These are phyloP conservation scores for Pseudozyma thailandica DNA, from an alignment of 1,284 basidiomycete genomes.

Conservation along the genomic window DNA sequence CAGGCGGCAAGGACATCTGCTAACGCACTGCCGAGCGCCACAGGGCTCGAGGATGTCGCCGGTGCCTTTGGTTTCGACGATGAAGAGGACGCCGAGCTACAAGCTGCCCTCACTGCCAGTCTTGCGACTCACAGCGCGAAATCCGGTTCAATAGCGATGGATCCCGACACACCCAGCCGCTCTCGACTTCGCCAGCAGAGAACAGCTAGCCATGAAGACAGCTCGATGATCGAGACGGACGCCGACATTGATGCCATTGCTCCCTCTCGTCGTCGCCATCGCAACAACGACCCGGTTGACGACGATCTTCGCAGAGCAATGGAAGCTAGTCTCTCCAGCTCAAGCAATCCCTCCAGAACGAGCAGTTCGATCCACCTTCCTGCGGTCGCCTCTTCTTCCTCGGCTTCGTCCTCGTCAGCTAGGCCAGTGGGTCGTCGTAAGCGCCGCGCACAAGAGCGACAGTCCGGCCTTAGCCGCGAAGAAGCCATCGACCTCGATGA, in stretches of 20 bases:
- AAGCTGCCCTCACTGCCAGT: slow-evolving; percentile 59
- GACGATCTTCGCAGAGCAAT: slow-evolving; percentile 49
- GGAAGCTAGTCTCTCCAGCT: slow-evolving; percentile 40
- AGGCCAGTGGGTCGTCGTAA: slow-evolving; percentile 32
- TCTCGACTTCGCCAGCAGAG: slow-evolving; percentile 36
- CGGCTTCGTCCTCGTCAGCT: slow-evolving; percentile 16
- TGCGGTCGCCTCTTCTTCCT: slow-evolving; percentile 10
- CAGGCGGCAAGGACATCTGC: slow-evolving; percentile 1
- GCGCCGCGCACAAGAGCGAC: slow-evolving; percentile 41
- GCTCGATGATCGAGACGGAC: slow-evolving; percentile 48
- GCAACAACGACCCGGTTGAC: slow-evolving; percentile 31
- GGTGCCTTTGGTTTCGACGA: slow-evolving; percentile 17
- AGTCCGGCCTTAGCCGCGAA: slow-evolving; percentile 36
- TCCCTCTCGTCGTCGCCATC: slow-evolving; percentile 41
- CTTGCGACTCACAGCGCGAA: slow-evolving; percentile 24
- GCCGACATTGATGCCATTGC: slow-evolving; percentile 62
- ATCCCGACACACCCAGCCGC: slow-evolving; percentile 28
- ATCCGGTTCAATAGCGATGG: not conserved
- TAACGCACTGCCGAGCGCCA: slow-evolving; percentile 2
- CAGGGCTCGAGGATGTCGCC: not conserved
- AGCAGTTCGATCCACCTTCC: slow-evolving; percentile 16
- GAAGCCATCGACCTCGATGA: slow-evolving; percentile 48
- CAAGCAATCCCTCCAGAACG: slow-evolving; percentile 11
- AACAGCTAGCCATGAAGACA: slow-evolving; percentile 23
- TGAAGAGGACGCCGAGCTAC: slow-evolving; percentile 52